These are phyloP conservation scores for Cladobotryum mycophilum DNA, from an alignment of 2,329 filamentous ascomycete species.

Conservation along the genomic window DNA sequence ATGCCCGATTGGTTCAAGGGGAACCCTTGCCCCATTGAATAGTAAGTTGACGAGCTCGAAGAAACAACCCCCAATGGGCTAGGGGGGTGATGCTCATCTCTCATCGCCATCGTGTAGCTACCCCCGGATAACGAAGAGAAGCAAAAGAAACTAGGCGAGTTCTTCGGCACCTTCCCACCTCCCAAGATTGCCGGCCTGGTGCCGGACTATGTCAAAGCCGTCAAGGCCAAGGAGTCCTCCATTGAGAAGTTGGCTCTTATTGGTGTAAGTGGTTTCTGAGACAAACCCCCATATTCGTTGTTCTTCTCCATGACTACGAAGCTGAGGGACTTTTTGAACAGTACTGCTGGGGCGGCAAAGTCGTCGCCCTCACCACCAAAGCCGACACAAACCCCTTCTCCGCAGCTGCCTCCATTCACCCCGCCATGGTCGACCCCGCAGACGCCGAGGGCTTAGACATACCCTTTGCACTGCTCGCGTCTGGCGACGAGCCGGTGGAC, in stretches of 20 bases:
- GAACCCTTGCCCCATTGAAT: constrained; percentile 51
- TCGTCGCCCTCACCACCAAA: constrained; percentile 47
- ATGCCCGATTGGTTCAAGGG: constrained; percentile 91
- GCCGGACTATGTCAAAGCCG: constrained; percentile 49
- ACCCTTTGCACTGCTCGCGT: constrained; percentile 58
- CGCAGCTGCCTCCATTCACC: constrained; percentile 47
- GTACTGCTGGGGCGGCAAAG: constrained; percentile 69
- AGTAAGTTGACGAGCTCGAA: constrained; percentile 26
- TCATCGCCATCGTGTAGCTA: constrained; percentile 34
- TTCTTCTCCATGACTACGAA: background rate
- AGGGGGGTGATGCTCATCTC: background rate
- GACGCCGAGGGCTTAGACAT: constrained; percentile 56
- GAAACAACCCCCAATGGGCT: background rate
- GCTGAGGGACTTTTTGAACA: constrained; percentile 18
- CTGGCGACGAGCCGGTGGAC: constrained; percentile 54
- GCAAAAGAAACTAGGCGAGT: constrained; percentile 49
- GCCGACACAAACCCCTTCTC: constrained; percentile 49
- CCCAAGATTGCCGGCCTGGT: constrained; percentile 42
- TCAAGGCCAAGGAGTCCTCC: constrained; percentile 44
- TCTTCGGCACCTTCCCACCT: constrained; percentile 49
- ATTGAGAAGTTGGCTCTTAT: constrained; percentile 56
- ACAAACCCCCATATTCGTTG: background rate
- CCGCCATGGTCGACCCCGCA: constrained; percentile 56
- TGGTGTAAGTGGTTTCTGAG: constrained; percentile 41
- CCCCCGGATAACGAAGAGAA: constrained; percentile 61